These are phyloP conservation scores for Rhazya stricta DNA, from an alignment of 257 asterid genomes.

Conservation along the genomic window DNA sequence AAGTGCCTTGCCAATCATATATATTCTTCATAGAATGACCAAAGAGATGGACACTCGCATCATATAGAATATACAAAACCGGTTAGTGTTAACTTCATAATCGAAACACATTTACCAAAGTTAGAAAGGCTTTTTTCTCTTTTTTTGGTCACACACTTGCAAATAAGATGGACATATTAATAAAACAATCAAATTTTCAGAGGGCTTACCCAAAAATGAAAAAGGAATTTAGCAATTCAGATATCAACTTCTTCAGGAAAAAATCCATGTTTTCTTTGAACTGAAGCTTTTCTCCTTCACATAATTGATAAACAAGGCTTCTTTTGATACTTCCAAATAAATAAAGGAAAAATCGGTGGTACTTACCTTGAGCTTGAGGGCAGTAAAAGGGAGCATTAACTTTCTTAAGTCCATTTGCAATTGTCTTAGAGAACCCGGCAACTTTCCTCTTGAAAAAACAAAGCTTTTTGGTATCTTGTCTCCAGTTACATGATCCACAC, in stretches of 20 bases:
- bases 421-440: slow-evolving; percentile 70
- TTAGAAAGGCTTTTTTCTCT: neutral
- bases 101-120: neutral
- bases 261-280: neutral
- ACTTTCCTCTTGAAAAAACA: slow-evolving; percentile 75
- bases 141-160: neutral
- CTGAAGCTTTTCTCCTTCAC: neutral
- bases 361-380: slow-evolving; percentile 79
- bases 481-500: slow-evolving; percentile 84
- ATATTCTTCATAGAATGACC: neutral
- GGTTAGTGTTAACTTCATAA: neutral
- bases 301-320: neutral
- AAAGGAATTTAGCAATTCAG: neutral
- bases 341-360: neutral
- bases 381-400: slow-evolving; percentile 92
- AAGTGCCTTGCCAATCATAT: neutral
- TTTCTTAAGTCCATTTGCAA: slow-evolving; percentile 82
- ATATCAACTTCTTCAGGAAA: neutral
- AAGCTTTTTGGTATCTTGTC: slow-evolving; percentile 83
- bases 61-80: neutral
- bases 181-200: too few relatives aligned
- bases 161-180: neutral
- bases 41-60: neutral
- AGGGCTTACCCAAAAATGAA: neutral
- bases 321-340: neutral